Evolutionary conservation across 2,329 filamentous ascomycete genomes (phyloP).

Genomic region (Colletotrichum lupini): DNA sequence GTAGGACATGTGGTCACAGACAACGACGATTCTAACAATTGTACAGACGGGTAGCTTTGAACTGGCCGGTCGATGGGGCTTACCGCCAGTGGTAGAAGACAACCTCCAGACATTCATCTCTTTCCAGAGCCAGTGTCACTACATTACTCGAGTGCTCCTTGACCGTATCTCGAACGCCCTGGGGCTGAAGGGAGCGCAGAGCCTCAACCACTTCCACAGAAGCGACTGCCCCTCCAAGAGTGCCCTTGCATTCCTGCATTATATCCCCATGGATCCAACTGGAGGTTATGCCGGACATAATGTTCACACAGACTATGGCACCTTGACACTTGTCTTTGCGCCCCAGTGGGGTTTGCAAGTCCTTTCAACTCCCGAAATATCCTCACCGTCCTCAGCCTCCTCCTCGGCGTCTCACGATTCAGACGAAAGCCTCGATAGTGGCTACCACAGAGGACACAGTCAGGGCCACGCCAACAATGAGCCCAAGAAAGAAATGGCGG

Average conservation of each 20-base stretch:
- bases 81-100: background rate
- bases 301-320: background rate
- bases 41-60: background rate
- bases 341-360: background rate
- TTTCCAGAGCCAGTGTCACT: conserved; percentile 2
- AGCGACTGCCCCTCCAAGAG: background rate
- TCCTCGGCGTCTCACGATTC: background rate
- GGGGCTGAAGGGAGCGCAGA: background rate
- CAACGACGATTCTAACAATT: background rate
- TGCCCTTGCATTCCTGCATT: background rate
- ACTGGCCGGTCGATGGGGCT: background rate
- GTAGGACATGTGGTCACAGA: too few relatives aligned
- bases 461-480: background rate
- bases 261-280: background rate
- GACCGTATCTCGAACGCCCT: background rate
- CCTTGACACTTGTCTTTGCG: background rate
- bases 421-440: background rate
- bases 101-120: background rate
- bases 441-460: background rate
- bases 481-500: background rate
- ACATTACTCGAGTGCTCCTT: background rate
- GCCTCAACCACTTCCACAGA: background rate
- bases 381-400: background rate
- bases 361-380: background rate
- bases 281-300: background rate